A percentile compares a stretch with the other conserved stretches of the same genome.
Evolutionary conservation across 2,329 filamentous ascomycete species (phyloP).

Genomic region (Colletotrichum sansevieriae): DNA sequence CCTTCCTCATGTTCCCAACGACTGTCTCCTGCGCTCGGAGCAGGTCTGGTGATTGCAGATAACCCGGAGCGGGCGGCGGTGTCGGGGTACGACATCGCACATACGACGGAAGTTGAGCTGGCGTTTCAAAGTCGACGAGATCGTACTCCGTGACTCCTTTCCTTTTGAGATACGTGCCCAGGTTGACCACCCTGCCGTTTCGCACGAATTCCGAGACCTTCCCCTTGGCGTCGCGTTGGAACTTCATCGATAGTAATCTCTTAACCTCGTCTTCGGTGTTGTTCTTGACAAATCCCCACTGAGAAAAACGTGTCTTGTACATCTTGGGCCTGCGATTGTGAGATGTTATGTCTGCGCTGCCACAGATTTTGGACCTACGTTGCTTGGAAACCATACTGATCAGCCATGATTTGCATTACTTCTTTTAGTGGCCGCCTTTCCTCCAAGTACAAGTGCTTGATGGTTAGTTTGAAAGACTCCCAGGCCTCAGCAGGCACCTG

Average conservation of each 20-base stretch:
- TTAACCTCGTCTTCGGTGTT: slow-evolving; percentile 67
- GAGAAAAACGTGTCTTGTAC: slow-evolving; percentile 68
- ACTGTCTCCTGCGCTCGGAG: slow-evolving; percentile 59
- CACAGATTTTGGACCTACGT: slow-evolving; percentile 54
- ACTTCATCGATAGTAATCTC: slow-evolving; percentile 63
- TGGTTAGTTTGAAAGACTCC: slow-evolving; percentile 62
- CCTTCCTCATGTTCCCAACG: slow-evolving; percentile 59
- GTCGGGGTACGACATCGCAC: slow-evolving; percentile 61
- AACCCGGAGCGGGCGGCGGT: slow-evolving; percentile 57
- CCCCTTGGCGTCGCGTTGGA: slow-evolving; percentile 65
- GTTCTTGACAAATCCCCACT: slow-evolving; percentile 68
- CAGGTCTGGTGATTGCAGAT: slow-evolving; percentile 58
- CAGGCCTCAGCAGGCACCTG: slow-evolving; percentile 61
- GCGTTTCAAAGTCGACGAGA: slow-evolving; percentile 60
- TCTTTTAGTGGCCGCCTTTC: slow-evolving; percentile 65
- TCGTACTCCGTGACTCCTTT: slow-evolving; percentile 68
- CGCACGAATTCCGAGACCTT: slow-evolving; percentile 67
- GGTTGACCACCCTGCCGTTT: slow-evolving; percentile 64
- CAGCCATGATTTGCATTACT: slow-evolving; percentile 65
- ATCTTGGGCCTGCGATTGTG: slow-evolving; percentile 60
- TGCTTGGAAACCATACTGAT: slow-evolving; percentile 61
- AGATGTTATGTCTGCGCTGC: slow-evolving; percentile 31
- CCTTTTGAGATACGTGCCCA: slow-evolving; percentile 65
- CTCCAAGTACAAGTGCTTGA: slow-evolving; percentile 61
- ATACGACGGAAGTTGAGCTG: slow-evolving; percentile 57